These are phyloP conservation scores for Halophytophthora batemanensis DNA, from an alignment of 352 stramenopile genomes.

Conservation along the genomic window DNA sequence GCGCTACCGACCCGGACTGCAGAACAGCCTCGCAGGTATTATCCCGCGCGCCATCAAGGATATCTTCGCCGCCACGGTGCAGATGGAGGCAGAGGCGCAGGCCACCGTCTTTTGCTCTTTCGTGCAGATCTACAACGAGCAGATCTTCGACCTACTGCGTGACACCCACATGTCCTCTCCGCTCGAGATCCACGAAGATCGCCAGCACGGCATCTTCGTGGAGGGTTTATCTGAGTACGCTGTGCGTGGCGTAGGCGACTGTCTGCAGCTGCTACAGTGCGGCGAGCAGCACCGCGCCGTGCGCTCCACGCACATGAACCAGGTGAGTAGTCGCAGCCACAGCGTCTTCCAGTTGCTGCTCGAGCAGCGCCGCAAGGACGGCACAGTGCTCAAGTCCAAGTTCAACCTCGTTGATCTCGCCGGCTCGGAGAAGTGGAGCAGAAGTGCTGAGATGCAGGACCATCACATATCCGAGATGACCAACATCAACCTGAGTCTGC, in stretches of 20 bases:
- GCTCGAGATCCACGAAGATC: conserved; percentile 84
- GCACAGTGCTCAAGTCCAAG: conserved; percentile 84
- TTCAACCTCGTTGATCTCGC: conserved; percentile 95
- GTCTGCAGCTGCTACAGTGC: conserved; percentile 76
- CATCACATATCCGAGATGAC: conserved; percentile 92
- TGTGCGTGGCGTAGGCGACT: conserved; percentile 82
- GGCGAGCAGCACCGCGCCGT: conserved; percentile 88
- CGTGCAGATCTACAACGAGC: conserved; percentile 92
- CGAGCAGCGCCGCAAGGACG: conserved; percentile 68
- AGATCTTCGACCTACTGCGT: conserved; percentile 87
- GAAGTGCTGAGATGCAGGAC: conserved; percentile 74
- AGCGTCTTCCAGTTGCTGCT: conserved; percentile 88
- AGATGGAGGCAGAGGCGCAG: conserved; percentile 46
- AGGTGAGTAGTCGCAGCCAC: conserved; percentile 87
- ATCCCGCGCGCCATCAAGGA: conserved; percentile 89
- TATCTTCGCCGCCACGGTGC: conserved; percentile 70
- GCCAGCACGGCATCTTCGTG: conserved; percentile 88
- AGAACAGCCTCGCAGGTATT: conserved; percentile 81
- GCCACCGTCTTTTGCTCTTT: conserved; percentile 78
- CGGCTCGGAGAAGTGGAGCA: conserved; percentile 93
- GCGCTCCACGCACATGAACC: conserved; percentile 90
- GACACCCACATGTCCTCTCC: conserved; percentile 73
- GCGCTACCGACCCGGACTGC: conserved; percentile 65
- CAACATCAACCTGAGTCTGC: conserved; percentile 93
- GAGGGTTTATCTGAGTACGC: conserved; percentile 91